Base-by-base conservation (phyloP, 768 basidiomycete species). In the Calocybe cyanea region DNA sequence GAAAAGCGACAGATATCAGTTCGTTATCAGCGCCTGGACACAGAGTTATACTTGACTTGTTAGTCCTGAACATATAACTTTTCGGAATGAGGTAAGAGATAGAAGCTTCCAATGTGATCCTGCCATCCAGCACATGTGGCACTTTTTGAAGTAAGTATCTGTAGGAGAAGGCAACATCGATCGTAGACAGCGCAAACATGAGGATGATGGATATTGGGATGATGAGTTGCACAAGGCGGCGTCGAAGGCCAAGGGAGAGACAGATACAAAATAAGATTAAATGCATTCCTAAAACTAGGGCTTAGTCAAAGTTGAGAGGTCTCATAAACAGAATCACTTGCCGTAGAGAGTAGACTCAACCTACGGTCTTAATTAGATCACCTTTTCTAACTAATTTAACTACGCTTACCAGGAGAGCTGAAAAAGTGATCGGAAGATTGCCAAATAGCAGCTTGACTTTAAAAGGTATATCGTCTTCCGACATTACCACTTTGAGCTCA, bases 291-390 rank as follows among this genome's bases (percentile, higher is more conserved):
- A 38, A 18, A n/a, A 19, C 8, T n/a, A 8, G n/a, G 31, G 31
- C 31, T 8, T 32, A 38, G 14, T 19, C 17, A 11, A 9, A 19
- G 15, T 19, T 20, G 18, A 15, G 17, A 7, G n/a, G 8, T n/a
- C n/a, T n/a, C n/a, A n/a, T n/a, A n/a, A n/a, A n/a, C n/a, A n/a
- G n/a, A n/a, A n/a, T n/a, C n/a, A 38, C 56, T 17, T 35, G 61
- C 63, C 64, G 25, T 64, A 66, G 1, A 64, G 50, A n/a, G 63
- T 46, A 34, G 54, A 50, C 43, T 66, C 63, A 14, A 52, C 57
- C 63, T 66, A n/a, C n/a, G n/a, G n/a, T n/a, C n/a, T n/a, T n/a
- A n/a, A n/a, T n/a, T n/a, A n/a, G n/a, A n/a, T n/a, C n/a, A n/a
- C n/a, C n/a, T n/a, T n/a, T n/a, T n/a, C 17, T 24, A n/a, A 24